Base-by-base conservation (phyloP, 768 basidiomycete genomes). In the Termitomyces sp. region DNA sequence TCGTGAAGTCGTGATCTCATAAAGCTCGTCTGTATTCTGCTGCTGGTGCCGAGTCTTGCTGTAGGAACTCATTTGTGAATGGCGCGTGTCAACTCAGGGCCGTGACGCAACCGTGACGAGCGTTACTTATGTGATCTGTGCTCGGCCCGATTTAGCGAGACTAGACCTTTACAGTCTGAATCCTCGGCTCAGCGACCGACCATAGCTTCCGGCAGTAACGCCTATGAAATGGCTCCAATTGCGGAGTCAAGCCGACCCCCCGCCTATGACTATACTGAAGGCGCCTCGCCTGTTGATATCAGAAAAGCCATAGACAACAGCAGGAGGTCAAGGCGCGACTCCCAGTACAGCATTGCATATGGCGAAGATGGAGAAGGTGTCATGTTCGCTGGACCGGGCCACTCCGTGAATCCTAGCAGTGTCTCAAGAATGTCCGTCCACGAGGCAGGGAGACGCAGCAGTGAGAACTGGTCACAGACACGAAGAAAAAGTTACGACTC, bases 361-460 rank as follows among this genome's bases (percentile, higher is more conserved):
- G 84, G 81, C 43, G 83, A 81, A 61, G 81, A 83, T 63, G 83
- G 78, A 51, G 83, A 83, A 50, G 84, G 84, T 20, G 72, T 85
- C 26, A 85, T 91, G 79, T 94, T 92, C 69, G 87, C 88, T 64
- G 91, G 91, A 0, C 91, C 87, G 5, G 83, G 82, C 8, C 86
- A 89, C 70, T 74, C 74, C 35, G 84, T 80, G 30, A 84, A 90
- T 65, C 91, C 91, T 0, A 91, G 87, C 67, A 91, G 90, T 65
- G 82, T 86, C 16, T 91, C 91, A 7, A 79, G 87, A 57, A 93
- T 94, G 91, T 82, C 87, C 16, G 78, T 86, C 52, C 71, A 80
- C 36, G 85, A 82, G 57, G 70, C 74, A 12, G 73, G 74, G 28
- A 77, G 87, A 59, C 79, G 82, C 62, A 85, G 82, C 67, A 86